Conservation (phyloP, 352 stramenopile genomes). For the Pythium dissimile region DNA sequence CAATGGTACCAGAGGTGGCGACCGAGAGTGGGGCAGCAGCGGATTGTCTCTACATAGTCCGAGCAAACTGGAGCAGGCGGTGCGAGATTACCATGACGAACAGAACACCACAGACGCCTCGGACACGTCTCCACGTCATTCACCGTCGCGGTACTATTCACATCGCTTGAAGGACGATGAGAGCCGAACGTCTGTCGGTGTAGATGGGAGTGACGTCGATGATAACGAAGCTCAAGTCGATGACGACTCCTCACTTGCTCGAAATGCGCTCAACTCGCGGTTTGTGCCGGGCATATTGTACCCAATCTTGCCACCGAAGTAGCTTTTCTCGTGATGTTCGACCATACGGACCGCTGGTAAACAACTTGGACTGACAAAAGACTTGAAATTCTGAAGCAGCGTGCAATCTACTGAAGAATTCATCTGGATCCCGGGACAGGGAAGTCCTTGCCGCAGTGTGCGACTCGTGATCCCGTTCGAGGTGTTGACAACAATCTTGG, state of each 20-base stretch:
- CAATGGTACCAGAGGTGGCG: not conserved
- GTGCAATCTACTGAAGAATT: too few species aligned
- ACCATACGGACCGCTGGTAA: too few species aligned
- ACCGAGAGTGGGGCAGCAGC: not conserved
- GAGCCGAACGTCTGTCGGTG: conserved; percentile 9
- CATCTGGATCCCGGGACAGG: too few species aligned
- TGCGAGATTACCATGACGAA: conserved; percentile 33
- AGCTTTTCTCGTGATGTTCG: too few species aligned
- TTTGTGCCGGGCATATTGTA: conserved; percentile 64
- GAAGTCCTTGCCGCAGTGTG: too few species aligned
- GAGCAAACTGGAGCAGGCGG: conserved; percentile 30
- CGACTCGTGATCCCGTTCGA: too few species aligned
- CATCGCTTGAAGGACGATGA: conserved; percentile 36
- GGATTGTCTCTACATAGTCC: conserved; percentile 22
- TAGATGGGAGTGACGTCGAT: conserved; percentile 1
- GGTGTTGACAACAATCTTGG: too few species aligned
- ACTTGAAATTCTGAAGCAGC: too few species aligned
- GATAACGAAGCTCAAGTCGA: conserved; percentile 6
- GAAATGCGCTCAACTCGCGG: conserved; percentile 26
- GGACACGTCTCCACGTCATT: not conserved
- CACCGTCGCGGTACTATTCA: conserved; percentile 18
- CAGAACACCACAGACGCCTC: conserved; percentile 5
- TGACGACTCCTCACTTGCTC: conserved; percentile 12
- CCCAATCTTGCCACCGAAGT: conserved; percentile 43
- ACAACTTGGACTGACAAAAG: too few species aligned